Base-by-base conservation (phyloP, 2,329 filamentous ascomycete genomes). In the Hortaea sp. region DNA sequence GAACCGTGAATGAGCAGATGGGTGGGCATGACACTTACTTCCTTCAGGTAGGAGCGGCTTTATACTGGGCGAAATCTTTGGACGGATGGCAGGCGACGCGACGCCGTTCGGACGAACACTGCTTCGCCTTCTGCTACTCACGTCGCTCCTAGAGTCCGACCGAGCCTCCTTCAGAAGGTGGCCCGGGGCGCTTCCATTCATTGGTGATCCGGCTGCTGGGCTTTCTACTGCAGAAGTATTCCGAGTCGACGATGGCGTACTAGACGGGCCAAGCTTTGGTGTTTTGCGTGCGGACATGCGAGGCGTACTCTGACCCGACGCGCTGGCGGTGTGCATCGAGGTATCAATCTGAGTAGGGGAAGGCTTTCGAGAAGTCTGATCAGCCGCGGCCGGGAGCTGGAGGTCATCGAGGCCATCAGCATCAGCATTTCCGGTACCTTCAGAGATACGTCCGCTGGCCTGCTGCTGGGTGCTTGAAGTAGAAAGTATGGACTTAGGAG, bases 41-140 rank as follows among this genome's bases (percentile, higher is more conserved):
- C 77, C 77, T 56, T 77, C 82, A 13, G 88, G 88, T 41, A 95
- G 75, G 20, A 95, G 67, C 7, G 92, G 90, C 63, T 95, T 94
- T 64, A 98, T 95, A 63, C 81, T 94, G 3, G 90, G 92, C 28
- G 89, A 95, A 51, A 97, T 95, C 63, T 80, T 85, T 1, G 92
- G 92, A 29, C 87, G 74, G 32, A 97, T 67, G 11, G 90, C 89
- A 5, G 92, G 90, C 38, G 88, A 95, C 7, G 84, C 79, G n/a
- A 89, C 81, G 57, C 76, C 78, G 29, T 81, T 72, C 0, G 51
- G 52, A 28, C 58, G 54, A 12, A 59, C 42, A 56, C 85, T 89
- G 13, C 74, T 69, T 49, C 87, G 76, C 66, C 89, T 92, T 59
- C 84, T 84, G 50, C 39, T 51, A 7, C 46, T 49, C 38, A 53